Conservation (phyloP, 495 filamentous ascomycete genomes). For the Xylaria bambusicola region DNA sequence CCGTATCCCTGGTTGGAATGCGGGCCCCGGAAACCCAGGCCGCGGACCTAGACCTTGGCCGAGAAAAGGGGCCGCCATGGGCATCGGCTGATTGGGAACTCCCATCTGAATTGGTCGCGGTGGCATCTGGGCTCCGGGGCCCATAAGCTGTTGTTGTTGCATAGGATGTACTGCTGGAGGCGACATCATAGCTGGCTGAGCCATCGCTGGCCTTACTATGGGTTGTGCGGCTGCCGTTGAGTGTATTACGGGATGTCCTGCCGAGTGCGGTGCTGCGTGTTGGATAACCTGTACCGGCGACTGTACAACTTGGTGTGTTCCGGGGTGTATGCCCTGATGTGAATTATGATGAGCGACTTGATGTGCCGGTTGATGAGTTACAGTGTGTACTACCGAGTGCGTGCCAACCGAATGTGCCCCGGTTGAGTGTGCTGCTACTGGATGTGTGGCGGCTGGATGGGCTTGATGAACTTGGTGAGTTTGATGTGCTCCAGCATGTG, state of each 20-base stretch:
- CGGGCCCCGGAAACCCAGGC: constrained; percentile 1
- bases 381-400: background rate
- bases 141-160: background rate
- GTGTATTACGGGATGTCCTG: background rate
- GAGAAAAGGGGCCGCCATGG: no score
- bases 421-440: background rate
- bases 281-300: background rate
- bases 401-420: background rate
- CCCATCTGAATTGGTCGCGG: constrained; percentile 10
- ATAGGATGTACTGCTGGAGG: background rate
- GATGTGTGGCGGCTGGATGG: background rate
- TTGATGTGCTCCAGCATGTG: background rate
- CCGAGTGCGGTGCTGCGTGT: background rate
- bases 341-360: background rate
- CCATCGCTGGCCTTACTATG: no score
- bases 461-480: background rate
- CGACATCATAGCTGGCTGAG: background rate
- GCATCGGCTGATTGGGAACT: background rate
- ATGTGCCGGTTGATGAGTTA: background rate
- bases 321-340: background rate
- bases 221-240: constrained; percentile 2
- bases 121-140: background rate
- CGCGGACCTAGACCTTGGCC: no score
- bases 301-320: background rate
- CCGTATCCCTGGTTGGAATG: background rate